Base-by-base conservation (phyloP, 2,329 filamentous ascomycete genomes). In the Phialophora tarda region DNA sequence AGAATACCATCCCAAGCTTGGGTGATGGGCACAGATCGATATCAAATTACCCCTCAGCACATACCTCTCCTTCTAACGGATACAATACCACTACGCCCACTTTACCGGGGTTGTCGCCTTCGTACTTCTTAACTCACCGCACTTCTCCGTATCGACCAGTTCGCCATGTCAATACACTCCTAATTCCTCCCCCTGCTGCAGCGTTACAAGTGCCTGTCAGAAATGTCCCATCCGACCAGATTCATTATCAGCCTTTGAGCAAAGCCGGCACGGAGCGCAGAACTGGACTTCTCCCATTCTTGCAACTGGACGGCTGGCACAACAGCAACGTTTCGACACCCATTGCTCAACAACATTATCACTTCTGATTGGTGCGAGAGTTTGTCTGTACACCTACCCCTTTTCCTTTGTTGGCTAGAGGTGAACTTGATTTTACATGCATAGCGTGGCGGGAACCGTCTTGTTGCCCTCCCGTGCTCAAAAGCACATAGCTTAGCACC, bases 101-200 rank as follows among this genome's bases (percentile, higher is more conserved):
- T 5, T 64, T 69, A 28, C 86, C 88, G 53, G 89, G 91, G 34
- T 86, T 95, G 70, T 98, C 95, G 34, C 94, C 94, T 0, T 93
- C 91, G 11, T 87, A 92, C 74, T 96, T 96, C 78, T 83, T 97
- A 44, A 90, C 91, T 74, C 92, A 97, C 76, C 87, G 95, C 64
- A 89, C 91, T 69, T 98, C 94, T 63, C 95, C 95, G 2, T 98
- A 98, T 79, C 91, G 92, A 70, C 94, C 94, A 1, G 90, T 97
- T 47, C 90, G 93, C 61, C 87, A 92, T 67, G 92, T 97, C 66
- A 93, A 95, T 72, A 96, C 92, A 0, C 85, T 98, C n/a, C 83
- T 97, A 32, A 92, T 95, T 65, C 93, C 93, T 34, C 92, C 93
- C 6, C 91, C 93, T 0, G 91, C 91, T 26, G 85, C 88, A 8